These are phyloP conservation scores for Thozetella sp. DNA, from an alignment of 495 filamentous ascomycete species.

Conservation along the genomic window DNA sequence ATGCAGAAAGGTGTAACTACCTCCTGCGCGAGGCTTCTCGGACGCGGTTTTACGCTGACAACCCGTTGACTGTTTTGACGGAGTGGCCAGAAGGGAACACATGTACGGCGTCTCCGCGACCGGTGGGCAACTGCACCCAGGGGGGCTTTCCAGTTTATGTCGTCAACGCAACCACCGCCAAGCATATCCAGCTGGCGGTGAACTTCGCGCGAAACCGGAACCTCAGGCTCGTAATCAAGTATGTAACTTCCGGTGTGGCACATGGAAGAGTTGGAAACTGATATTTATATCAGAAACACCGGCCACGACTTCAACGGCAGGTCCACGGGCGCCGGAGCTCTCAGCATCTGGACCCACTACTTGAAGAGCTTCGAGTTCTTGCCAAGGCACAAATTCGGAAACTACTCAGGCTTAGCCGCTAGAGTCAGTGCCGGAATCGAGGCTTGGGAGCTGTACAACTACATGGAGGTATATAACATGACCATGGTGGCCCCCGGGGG, in stretches of 20 bases:
- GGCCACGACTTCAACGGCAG: constrained; percentile 66
- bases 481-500: constrained; percentile 45
- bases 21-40: constrained; percentile 15
- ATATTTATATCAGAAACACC: constrained; percentile 51
- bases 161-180: constrained; percentile 54
- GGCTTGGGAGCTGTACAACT: constrained; percentile 36
- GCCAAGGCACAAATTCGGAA: constrained; percentile 32
- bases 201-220: constrained; percentile 61
- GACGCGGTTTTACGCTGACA: constrained; percentile 32
- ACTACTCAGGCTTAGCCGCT: constrained; percentile 37
- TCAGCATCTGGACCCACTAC: constrained; percentile 61
- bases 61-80: constrained; percentile 30
- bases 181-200: constrained; percentile 56
- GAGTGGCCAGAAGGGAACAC: constrained; percentile 34
- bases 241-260: constrained; percentile 5
- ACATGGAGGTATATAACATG: constrained; percentile 30
- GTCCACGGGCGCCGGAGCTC: constrained; percentile 47
- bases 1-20: constrained; percentile 36
- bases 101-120: constrained; percentile 17
- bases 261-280: not conserved
- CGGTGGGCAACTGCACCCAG: constrained; percentile 45
- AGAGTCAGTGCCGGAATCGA: constrained; percentile 44
- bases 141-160: constrained; percentile 61
- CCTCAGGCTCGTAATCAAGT: constrained; percentile 61
- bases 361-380: constrained; percentile 44